These are phyloP conservation scores for Stachybotrys chlorohalonatus DNA, from an alignment of 2,329 filamentous ascomycete genomes.

Conservation along the genomic window DNA sequence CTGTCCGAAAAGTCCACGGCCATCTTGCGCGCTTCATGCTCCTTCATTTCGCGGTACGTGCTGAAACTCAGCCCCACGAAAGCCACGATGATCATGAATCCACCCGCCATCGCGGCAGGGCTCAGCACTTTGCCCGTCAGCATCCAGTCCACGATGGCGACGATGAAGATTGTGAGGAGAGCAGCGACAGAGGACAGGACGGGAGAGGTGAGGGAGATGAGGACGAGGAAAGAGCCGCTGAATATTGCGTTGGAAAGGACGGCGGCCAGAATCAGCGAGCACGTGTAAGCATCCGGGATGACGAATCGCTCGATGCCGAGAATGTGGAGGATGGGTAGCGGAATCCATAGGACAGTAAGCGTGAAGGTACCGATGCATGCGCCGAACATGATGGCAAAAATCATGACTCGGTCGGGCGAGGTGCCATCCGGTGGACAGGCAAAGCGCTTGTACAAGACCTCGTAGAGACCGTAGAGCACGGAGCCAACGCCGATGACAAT, in stretches of 20 bases:
- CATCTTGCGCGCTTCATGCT: constrained; percentile 59
- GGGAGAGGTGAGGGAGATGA: constrained; percentile 87
- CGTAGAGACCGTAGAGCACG: constrained; percentile 91
- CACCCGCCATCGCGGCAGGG: constrained; percentile 69
- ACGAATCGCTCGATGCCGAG: constrained; percentile 75
- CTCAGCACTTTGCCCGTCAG: constrained; percentile 71
- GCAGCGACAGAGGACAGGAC: constrained; percentile 89
- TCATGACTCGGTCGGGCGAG: constrained; percentile 76
- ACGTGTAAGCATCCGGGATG: constrained; percentile 68
- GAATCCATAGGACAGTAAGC: constrained; percentile 80
- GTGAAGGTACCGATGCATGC: constrained; percentile 83
- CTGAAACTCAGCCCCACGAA: constrained; percentile 85
- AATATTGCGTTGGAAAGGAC: constrained; percentile 86
- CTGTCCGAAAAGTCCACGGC: constrained; percentile 36
- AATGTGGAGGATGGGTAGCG: constrained; percentile 73
- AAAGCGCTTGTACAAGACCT: constrained; percentile 89
- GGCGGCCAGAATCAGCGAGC: constrained; percentile 69
- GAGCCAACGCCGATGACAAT: constrained; percentile 85
- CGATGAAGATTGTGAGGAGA: constrained; percentile 91
- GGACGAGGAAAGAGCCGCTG: constrained; percentile 82
- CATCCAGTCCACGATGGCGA: constrained; percentile 84
- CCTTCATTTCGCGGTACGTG: constrained; percentile 86
- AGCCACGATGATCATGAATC: constrained; percentile 75
- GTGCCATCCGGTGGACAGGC: constrained; percentile 90
- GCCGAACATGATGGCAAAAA: constrained; percentile 91